phyloP scores from a whole-genome alignment of 345 rosid genomes.

The Linum trigynum region DNA sequence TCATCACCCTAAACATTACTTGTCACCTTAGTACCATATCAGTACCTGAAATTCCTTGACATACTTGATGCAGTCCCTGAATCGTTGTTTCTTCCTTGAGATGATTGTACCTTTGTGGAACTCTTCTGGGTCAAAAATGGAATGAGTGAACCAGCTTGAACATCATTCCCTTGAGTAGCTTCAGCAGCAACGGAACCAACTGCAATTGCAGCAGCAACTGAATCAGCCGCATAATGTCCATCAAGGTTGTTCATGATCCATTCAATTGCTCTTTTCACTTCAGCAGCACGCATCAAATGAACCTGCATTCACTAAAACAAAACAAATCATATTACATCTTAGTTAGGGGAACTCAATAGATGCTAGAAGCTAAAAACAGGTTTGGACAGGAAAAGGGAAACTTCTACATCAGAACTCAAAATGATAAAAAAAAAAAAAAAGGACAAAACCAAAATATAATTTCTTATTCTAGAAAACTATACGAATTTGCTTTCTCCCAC shows the following conservation, averaged over 20 bases:
- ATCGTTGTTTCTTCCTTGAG: constrained; percentile 57
- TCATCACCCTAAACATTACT: background rate
- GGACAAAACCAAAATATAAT: too few species aligned
- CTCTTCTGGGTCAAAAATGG: constrained; percentile 37
- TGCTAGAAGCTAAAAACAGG: background rate
- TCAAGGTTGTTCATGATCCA: constrained; percentile 91
- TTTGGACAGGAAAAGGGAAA: background rate
- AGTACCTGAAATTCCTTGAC: constrained; percentile 83
- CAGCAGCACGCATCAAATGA: constrained; percentile 88
- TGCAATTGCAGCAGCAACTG: constrained; percentile 84
- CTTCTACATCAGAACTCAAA: background rate
- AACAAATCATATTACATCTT: constrained; percentile 80
- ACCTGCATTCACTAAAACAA: constrained; percentile 99
- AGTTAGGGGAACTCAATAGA: constrained; percentile 17
- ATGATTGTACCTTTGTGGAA: constrained; percentile 35
- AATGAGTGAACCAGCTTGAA: constrained; percentile 33
- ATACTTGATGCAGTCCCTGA: constrained; percentile 43
- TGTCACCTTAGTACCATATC: background rate
- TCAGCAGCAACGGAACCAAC: constrained; percentile 74
- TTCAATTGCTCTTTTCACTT: constrained; percentile 91
- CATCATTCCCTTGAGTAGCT: constrained; percentile 51
- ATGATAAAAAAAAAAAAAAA: too few species aligned
- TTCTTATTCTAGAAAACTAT: too few species aligned
- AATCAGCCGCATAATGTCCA: constrained; percentile 82
- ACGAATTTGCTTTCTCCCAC: too few species aligned